A percentile compares a stretch with the other conserved stretches of the same genome.
phyloP scores from a whole-genome alignment of 2,329 filamentous ascomycete genomes.

The Stemphylium beticola region DNA sequence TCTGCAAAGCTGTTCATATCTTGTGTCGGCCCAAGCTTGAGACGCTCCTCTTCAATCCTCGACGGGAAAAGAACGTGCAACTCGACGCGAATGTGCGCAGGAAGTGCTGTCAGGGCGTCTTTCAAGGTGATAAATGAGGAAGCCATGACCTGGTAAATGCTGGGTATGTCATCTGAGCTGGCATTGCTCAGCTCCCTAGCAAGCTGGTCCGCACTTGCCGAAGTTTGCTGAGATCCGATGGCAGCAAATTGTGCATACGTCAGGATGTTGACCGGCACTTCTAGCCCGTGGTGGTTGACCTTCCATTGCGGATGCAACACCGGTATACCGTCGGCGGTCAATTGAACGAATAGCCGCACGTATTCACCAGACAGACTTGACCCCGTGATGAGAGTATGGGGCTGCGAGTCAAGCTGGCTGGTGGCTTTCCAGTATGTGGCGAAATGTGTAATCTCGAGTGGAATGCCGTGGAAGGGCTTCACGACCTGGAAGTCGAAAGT shows the following conservation, averaged over 20 bases:
- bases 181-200: conserved; percentile 33
- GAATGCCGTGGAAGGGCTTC: conserved; percentile 90
- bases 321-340: conserved; percentile 85
- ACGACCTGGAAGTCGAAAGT: conserved; percentile 95
- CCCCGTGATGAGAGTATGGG: conserved; percentile 87
- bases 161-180: conserved; percentile 51
- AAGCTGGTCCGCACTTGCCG: conserved; percentile 29
- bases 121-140: conserved; percentile 79
- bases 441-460: conserved; percentile 95
- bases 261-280: conserved; percentile 81
- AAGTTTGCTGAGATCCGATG: conserved; percentile 48
- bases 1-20: conserved; percentile 91
- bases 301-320: conserved; percentile 89
- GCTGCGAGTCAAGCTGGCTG: conserved; percentile 85
- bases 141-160: conserved; percentile 74
- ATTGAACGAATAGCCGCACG: conserved; percentile 86
- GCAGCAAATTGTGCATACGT: conserved; percentile 73
- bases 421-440: conserved; percentile 99
- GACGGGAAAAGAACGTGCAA: conserved; percentile 91
- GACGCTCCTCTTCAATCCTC: conserved; percentile 70
- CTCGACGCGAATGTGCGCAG: conserved; percentile 83
- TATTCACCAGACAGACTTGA: conserved; percentile 97
- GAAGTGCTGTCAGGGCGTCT: conserved; percentile 77
- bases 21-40: conserved; percentile 74
- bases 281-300: conserved; percentile 74